A percentile compares a stretch with the other conserved stretches of the same genome.
Evolutionary conservation across 2,329 filamentous ascomycete species (phyloP).

Genomic region (Trichophyton schoenleinii): DNA sequence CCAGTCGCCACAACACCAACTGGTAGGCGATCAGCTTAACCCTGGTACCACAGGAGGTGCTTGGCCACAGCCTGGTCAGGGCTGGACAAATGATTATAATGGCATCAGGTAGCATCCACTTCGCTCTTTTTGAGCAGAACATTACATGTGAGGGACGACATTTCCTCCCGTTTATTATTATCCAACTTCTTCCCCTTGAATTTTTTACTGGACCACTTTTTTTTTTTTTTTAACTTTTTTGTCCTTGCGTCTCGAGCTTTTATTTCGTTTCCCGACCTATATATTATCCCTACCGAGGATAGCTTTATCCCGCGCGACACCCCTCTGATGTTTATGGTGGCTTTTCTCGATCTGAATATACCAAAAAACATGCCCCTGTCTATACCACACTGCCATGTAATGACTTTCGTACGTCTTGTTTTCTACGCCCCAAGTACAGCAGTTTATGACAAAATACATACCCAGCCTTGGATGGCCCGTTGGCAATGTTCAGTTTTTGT

Average conservation of each 20-base stretch:
- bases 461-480: not conserved
- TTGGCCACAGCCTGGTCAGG: constrained; percentile 7
- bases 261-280: not conserved
- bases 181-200: not conserved
- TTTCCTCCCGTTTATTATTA: not conserved
- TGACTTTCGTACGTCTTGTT: not conserved
- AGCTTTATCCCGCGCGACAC: not conserved
- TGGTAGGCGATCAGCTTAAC: constrained; percentile 18
- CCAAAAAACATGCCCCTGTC: not conserved
- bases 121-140: not conserved
- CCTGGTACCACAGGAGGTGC: constrained; percentile 13
- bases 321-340: not conserved
- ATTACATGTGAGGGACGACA: not conserved
- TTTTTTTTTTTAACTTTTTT: not conserved
- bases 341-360: not conserved
- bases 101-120: not conserved
- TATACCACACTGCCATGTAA: not conserved
- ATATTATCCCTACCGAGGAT: not conserved
- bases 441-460: not conserved
- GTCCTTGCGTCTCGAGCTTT: not conserved
- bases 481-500: not conserved
- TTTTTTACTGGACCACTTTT: not conserved
- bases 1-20: constrained; percentile 4
- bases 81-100: constrained; percentile 4
- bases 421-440: not conserved